phyloP scores from a whole-genome alignment of 352 stramenopile genomes.

The Bremia lactucae region DNA sequence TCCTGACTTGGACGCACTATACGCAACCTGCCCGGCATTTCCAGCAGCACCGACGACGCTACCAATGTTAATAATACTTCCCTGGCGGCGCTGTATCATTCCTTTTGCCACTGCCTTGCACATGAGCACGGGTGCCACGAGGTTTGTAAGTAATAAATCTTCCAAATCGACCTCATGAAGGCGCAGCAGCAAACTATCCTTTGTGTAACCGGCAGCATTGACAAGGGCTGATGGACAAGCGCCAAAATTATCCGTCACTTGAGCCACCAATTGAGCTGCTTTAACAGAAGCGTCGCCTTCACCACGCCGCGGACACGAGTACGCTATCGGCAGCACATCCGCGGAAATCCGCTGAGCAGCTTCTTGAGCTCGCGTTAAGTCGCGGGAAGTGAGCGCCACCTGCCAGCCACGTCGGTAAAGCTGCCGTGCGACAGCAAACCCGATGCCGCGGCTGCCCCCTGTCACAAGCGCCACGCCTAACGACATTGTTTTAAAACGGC shows the following conservation, averaged over 20 bases:
- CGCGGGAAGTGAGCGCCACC: conserved; percentile 61
- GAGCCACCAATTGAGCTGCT: conserved; percentile 28
- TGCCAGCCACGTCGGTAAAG: conserved; percentile 53
- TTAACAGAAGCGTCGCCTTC: conserved; percentile 12
- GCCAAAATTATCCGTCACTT: conserved; percentile 31
- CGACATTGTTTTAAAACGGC: no score
- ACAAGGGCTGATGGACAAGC: conserved; percentile 43
- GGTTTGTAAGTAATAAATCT: conserved; percentile 60
- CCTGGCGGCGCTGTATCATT: conserved; percentile 66
- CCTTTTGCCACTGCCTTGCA: conserved; percentile 59
- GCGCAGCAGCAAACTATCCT: conserved; percentile 62
- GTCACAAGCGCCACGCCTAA: conserved; percentile 60
- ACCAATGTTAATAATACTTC: conserved; percentile 76
- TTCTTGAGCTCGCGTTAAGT: conserved; percentile 37
- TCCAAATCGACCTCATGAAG: conserved; percentile 53
- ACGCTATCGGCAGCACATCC: conserved; percentile 44
- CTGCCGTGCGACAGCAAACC: conserved; percentile 56
- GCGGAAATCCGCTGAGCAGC: conserved; percentile 34
- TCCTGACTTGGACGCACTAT: conserved; percentile 75
- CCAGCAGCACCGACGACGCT: conserved; percentile 68
- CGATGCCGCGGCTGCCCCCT: conserved; percentile 70
- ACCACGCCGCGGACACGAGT: conserved; percentile 33
- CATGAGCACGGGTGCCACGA: conserved; percentile 63
- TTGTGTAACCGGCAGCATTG: conserved; percentile 60
- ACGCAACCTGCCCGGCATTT: conserved; percentile 71